Conservation (phyloP, 768 basidiomycete genomes). For the Myochromella boudieri region DNA sequence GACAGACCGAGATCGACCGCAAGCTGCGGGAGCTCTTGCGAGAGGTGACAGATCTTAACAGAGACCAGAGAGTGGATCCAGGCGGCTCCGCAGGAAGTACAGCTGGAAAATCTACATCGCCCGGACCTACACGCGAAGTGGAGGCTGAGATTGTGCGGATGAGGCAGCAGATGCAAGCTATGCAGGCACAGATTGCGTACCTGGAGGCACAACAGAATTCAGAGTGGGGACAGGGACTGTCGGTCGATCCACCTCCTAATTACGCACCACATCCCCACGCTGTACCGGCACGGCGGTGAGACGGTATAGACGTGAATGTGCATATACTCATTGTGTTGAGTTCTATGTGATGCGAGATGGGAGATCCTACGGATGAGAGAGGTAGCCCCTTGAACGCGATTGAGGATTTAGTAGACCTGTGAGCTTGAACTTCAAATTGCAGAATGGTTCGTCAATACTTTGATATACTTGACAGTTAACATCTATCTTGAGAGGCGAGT, state of each 20-base stretch:
- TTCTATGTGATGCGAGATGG: too few species aligned
- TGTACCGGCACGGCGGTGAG: too few species aligned
- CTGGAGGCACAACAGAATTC: constrained; percentile 3
- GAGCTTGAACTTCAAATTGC: too few species aligned
- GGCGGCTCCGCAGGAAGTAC: not conserved
- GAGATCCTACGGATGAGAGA: too few species aligned
- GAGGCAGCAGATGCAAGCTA: not conserved
- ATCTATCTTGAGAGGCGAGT: too few species aligned
- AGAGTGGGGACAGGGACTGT: constrained; percentile 6
- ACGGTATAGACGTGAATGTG: too few species aligned
- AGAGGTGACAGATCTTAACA: constrained; percentile 6
- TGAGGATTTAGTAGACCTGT: too few species aligned
- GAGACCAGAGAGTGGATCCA: not conserved
- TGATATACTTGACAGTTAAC: too few species aligned
- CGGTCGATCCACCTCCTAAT: constrained; percentile 16
- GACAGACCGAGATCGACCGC: constrained; percentile 11
- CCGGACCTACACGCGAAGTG: not conserved
- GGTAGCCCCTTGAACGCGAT: too few species aligned
- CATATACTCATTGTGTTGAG: too few species aligned
- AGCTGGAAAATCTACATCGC: not conserved
- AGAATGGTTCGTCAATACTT: too few species aligned
- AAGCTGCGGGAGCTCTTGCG: constrained; percentile 5
- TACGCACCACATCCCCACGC: constrained; percentile 13
- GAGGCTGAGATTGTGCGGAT: not conserved
- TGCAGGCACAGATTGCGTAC: not conserved